Evolutionary conservation across 805 yeast genomes (phyloP).

Genomic region (Ogataea henricii): DNA sequence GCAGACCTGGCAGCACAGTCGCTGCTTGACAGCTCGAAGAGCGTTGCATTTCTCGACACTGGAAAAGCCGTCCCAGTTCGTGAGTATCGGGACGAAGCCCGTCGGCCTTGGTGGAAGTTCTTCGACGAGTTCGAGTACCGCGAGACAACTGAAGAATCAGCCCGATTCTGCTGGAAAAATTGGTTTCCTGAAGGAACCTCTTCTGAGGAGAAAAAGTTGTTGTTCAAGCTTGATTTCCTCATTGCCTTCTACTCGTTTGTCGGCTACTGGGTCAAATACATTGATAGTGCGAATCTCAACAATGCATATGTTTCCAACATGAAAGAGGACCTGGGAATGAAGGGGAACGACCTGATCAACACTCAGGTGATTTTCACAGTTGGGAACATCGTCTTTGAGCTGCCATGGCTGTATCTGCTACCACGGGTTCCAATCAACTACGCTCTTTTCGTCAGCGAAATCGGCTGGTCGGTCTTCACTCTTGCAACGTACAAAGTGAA

Average conservation of each 20-base stretch:
- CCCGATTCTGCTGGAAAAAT: constrained; percentile 48
- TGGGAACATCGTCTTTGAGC: constrained; percentile 61
- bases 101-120: constrained; percentile 55
- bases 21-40: neutral
- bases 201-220: constrained; percentile 46
- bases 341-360: constrained; percentile 63
- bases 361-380: constrained; percentile 59
- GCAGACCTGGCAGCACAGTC: neutral
- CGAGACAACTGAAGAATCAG: constrained; percentile 34
- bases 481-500: constrained; percentile 54
- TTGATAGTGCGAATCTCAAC: constrained; percentile 60
- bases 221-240: constrained; percentile 56
- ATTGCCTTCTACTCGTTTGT: constrained; percentile 58
- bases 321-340: constrained; percentile 56
- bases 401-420: constrained; percentile 61
- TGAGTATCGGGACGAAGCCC: constrained; percentile 56
- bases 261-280: constrained; percentile 68
- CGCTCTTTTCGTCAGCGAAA: constrained; percentile 51
- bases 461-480: constrained; percentile 70
- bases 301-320: constrained; percentile 71
- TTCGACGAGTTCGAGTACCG: constrained; percentile 68
- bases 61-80: constrained; percentile 12
- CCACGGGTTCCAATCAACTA: constrained; percentile 57
- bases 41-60: constrained; percentile 29
- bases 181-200: constrained; percentile 56